Base-by-base conservation (phyloP, 2,329 filamentous ascomycete species). In the Clarireedia paspali region DNA sequence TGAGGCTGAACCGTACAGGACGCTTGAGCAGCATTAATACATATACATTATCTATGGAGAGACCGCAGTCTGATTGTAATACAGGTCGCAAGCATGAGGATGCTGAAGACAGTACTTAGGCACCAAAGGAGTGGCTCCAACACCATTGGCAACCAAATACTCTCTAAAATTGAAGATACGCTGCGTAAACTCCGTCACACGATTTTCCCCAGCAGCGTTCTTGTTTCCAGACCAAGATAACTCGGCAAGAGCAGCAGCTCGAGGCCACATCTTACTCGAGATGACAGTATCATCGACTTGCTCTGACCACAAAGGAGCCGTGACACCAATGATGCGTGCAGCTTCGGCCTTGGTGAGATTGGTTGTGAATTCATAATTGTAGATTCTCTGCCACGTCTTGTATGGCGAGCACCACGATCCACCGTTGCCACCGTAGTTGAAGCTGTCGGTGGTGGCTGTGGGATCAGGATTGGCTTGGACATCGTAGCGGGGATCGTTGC, bases 291-390 rank as follows among this genome's bases (percentile, higher is more conserved):
- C 72, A 70, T 95, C 90, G 26, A 84, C 85, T 73, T 82, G 79
- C 68, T 95, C 90, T 60, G 79, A 80, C 89, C 89, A 95, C 53
- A 89, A 79, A 50, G 87, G 86, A n/a, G 85, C 82, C 71, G 92
- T 89, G 26, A 88, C 90, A 44, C 90, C 90, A 14, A 92, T 71
- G 3, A 95, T 84, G 17, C 87, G 79, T 67, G 83, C 76, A 34
- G 82, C 81, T 47, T 82, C 72, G 34, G 83, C 76, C 6, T 71
- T 71, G 0, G 84, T 79, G 9, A 95, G 76, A 49, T 81, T 81
- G 5, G 74, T 76, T 5, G 83, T 74, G 0, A 89, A 89, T 67
- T 95, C 85, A 71, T 91, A 87, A 36, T 82, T 80, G 76, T 95
- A 95, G 60, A 91, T 79, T 38, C 88, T 75, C 12, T 83, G 81